Base-by-base conservation (phyloP, 768 basidiomycete species). In the Trametes sanguinea region DNA sequence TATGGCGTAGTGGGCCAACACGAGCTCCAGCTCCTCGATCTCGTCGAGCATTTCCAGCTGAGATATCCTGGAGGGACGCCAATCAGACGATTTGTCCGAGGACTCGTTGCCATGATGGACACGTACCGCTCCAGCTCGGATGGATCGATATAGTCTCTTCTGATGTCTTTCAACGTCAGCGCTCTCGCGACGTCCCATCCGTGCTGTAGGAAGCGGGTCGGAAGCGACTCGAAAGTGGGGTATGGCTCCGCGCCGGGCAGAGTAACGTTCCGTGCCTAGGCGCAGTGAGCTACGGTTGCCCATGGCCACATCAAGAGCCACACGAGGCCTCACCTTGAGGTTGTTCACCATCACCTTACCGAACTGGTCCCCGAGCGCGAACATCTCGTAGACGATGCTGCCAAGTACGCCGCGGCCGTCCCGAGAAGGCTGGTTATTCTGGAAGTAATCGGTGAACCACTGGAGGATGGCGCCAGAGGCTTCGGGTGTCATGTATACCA, bases 311-410 rank as follows among this genome's bases (percentile, higher is more conserved):
- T 22, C 22, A 22, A 22, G 22, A 22, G 22, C 22, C 22, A 22
- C 22, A 22, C 11, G 35, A 11, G 11, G 11, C 35, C 77, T 60
- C 65, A 92, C 95, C 79, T 83, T 85, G 51, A 98, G 79, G 74
- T 98, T 98, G 48, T 83, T 83, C 58, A 88, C 76, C 95, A 99
- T 98, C 22, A 98, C 91, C 33, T 81, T 81, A n/a, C 96, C 97
- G 75, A 98, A 98, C 0, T 85, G 69, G 70, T 98, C 96, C 17
- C 85, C 80, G 4, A 98, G 77, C 2, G 88, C 89, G 71, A 93
- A 95, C 91, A 98, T 98, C 72, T 98, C 96, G 69, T 98, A 98
- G 16, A 94, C 81, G 8, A 94, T 74, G 2, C 81, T 83, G 30
- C 85, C 87, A 1, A 85, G 76, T 1, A 78, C 69, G 37, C 61